phyloP scores from a whole-genome alignment of 192 early-diverging fungal species.

The Backusella circina region DNA sequence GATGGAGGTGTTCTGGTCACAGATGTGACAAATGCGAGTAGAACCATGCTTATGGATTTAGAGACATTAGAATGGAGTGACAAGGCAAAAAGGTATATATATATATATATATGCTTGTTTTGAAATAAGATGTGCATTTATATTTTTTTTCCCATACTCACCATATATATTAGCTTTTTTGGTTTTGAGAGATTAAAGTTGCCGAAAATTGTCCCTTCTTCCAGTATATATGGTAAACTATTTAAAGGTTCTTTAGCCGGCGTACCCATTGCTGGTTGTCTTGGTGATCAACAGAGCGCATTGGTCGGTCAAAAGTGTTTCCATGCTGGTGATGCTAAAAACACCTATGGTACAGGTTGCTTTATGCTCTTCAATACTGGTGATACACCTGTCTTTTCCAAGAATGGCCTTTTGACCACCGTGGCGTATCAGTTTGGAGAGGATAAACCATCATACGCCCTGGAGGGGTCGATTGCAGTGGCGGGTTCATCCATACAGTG shows the following conservation, averaged over 20 bases:
- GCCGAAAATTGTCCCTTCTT: constrained; percentile 80
- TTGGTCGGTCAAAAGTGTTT: constrained; percentile 95
- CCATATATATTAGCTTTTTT: constrained; percentile 21
- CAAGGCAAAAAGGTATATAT: constrained; percentile 46
- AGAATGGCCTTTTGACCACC: constrained; percentile 84
- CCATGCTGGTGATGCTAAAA: constrained; percentile 83
- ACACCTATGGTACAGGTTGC: constrained; percentile 95
- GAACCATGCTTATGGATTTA: constrained; percentile 95
- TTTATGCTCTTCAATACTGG: constrained; percentile 97
- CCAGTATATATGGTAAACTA: constrained; percentile 70
- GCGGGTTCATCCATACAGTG: constrained; percentile 91
- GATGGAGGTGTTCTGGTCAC: constrained; percentile 72
- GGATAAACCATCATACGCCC: constrained; percentile 71
- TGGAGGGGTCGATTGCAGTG: constrained; percentile 90
- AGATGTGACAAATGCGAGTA: constrained; percentile 89
- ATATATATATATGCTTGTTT: too few relatives aligned
- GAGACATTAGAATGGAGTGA: constrained; percentile 78
- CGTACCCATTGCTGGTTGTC: constrained; percentile 79
- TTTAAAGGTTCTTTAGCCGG: constrained; percentile 58
- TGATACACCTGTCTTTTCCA: constrained; percentile 63
- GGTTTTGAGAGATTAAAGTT: constrained; percentile 53
- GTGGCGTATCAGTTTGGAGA: constrained; percentile 86
- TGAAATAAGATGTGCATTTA: too few relatives aligned
- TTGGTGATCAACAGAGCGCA: constrained; percentile 95
- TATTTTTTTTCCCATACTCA: background rate